A percentile compares a stretch with the other conserved stretches of the same genome.
Evolutionary conservation across 768 basidiomycete genomes (phyloP).

Genomic region (Lentinus brumalis): DNA sequence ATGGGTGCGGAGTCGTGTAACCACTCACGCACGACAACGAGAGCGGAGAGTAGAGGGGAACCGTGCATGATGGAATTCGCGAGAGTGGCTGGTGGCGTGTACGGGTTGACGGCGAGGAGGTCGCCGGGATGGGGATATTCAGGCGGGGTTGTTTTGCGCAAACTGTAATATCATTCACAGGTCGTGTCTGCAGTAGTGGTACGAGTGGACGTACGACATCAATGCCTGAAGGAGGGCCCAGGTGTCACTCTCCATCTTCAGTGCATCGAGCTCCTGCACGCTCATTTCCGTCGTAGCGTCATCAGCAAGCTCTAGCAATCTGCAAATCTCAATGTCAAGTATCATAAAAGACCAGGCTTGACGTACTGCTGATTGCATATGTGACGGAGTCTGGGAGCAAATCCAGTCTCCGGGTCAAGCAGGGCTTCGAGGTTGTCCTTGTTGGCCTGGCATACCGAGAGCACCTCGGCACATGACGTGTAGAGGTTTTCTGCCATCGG

Average conservation of each 20-base stretch:
- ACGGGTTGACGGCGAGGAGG: constrained; percentile 72
- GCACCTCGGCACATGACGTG: constrained; percentile 67
- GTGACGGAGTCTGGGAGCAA: constrained; percentile 63
- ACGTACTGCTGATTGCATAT: constrained; percentile 62
- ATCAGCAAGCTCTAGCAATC: constrained; percentile 57
- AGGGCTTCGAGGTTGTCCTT: constrained; percentile 59
- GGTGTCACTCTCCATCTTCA: constrained; percentile 77
- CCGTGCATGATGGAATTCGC: constrained; percentile 72
- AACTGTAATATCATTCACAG: constrained; percentile 38
- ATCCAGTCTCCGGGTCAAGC: constrained; percentile 66
- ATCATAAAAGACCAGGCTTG: neutral
- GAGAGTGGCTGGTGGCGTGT: constrained; percentile 76
- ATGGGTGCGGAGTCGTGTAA: constrained; percentile 78
- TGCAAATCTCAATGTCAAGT: constrained; percentile 25
- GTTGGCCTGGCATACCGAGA: constrained; percentile 55
- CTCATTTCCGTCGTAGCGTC: constrained; percentile 30
- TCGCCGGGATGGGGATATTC: constrained; percentile 50
- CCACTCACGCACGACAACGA: constrained; percentile 87
- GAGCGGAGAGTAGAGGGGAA: constrained; percentile 70
- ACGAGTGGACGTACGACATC: constrained; percentile 57
- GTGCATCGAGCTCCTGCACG: constrained; percentile 58
- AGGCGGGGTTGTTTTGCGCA: constrained; percentile 63
- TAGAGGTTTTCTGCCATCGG: constrained; percentile 57
- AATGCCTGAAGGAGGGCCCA: constrained; percentile 82
- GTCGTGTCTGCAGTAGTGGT: neutral